These are phyloP conservation scores for Geotrichum histeridarum DNA, from an alignment of 1,139 yeast species.

Conservation along the genomic window DNA sequence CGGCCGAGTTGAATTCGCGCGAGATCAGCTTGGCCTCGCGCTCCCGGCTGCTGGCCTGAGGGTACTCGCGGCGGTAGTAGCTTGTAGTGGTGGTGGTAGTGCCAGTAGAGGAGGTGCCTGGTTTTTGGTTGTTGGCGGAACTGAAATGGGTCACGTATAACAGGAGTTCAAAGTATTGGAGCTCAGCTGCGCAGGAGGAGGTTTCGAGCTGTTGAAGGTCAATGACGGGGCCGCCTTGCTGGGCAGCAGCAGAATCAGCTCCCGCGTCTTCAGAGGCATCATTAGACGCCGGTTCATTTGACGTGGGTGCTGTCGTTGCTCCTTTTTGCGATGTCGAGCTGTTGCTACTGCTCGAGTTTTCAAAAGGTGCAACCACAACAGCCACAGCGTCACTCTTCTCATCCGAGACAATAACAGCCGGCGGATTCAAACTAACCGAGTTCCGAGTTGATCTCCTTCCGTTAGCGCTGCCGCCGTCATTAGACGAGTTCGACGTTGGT, in stretches of 20 bases:
- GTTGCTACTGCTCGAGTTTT: neutral
- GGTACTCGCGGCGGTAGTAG: constrained; percentile 1
- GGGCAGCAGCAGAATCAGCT: too few relatives aligned
- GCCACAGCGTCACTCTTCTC: neutral
- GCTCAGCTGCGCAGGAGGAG: neutral
- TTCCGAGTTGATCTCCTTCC: neutral
- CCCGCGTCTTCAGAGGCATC: too few relatives aligned
- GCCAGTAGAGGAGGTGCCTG: too few relatives aligned
- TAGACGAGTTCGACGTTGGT: neutral
- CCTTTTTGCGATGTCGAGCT: neutral
- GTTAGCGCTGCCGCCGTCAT: neutral
- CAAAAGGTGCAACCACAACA: neutral
- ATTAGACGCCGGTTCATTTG: too few relatives aligned
- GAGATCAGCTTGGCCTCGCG: constrained; percentile 4
- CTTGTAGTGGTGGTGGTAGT: neutral
- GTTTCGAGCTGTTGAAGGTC: too few relatives aligned
- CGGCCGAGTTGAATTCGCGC: neutral
- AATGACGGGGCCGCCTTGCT: too few relatives aligned
- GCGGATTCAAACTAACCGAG: neutral
- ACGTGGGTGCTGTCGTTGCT: neutral
- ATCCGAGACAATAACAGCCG: neutral
- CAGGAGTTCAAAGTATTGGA: constrained; percentile 2
- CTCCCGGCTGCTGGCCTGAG: neutral
- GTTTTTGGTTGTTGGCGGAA: neutral
- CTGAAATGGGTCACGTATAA: neutral